Evolutionary conservation across 2,329 filamentous ascomycete species (phyloP), one percentile per base, ranked within the genome.

Genomic region (Beauveria scarabaeidicola): DNA sequence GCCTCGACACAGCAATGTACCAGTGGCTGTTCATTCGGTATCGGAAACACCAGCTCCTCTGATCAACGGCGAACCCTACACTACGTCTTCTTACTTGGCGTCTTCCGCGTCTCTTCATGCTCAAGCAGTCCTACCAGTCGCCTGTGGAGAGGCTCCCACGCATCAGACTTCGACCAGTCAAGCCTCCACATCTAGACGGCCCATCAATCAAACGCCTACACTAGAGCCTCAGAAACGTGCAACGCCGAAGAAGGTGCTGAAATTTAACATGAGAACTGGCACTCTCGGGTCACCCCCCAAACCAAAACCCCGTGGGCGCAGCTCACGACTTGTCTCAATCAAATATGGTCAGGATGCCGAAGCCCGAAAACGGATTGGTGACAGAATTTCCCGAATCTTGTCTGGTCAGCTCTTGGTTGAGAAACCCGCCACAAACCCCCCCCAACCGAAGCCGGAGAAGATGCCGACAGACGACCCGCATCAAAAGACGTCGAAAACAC

Each of bases 331-430:
- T 5, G 78, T 85, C 2, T 73, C 74, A 13, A 77, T 91, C 36
- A 77, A 73, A 62, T 93, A 93, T 67, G 82, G 81, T 2, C 68
- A 66, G 5, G 79, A 82, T 59, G 68, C 74, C 7, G 69, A 68
- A 29, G 74, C 73, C 43, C 78, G 78, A 43, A 67, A 70, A 36
- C 72, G 73, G 0, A 69, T 89, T 29, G 88, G 86, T 0, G 69
- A 77, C 9, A 80, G 78, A 63, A 88, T 96, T 59, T 73, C 85
- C 25, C 74, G 79, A 5, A 88, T 95, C 25, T 70, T 91, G 13
- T 65, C 67, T 21, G 68, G 70, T 36, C 66, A 66, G 6, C 62
- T 67, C 6, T 64, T 67, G 15, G 61, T 69, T 8, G 66, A 70
- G 15, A 65, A 63, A 55, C 64, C 62, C 5, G 63, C 65, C 7